Evolutionary conservation across 768 basidiomycete species (phyloP).

Genomic region (Kwoniella dendrophila): DNA sequence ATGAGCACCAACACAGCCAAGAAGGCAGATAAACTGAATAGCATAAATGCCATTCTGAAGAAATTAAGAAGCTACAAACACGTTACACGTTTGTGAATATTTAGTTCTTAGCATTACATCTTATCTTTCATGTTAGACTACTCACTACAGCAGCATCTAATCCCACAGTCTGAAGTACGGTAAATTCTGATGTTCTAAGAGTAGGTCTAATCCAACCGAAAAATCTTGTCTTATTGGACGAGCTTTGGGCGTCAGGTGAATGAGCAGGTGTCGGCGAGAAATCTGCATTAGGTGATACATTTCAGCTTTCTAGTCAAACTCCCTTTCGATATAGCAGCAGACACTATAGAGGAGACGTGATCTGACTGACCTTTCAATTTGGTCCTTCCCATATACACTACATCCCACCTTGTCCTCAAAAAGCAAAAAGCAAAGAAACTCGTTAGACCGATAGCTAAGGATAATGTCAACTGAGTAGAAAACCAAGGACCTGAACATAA

Average conservation of each 20-base stretch:
- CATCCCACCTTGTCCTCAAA: constrained; percentile 80
- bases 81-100: not conserved
- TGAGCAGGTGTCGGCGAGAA: constrained; percentile 45
- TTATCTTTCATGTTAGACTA: constrained; percentile 21
- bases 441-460: constrained; percentile 71
- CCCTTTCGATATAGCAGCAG: not conserved
- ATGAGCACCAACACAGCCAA: constrained; percentile 84
- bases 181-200: constrained; percentile 83
- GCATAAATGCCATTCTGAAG: constrained; percentile 89
- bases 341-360: not conserved
- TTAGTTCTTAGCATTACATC: not conserved
- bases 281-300: constrained; percentile 16
- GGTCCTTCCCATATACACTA: constrained; percentile 88
- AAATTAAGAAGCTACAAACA: constrained; percentile 78
- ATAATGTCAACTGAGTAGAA: constrained; percentile 80
- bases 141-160: constrained; percentile 93
- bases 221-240: constrained; percentile 57
- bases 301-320: not conserved
- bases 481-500: constrained; percentile 87
- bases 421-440: constrained; percentile 89
- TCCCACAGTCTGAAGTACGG: constrained; percentile 92
- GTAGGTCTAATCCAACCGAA: constrained; percentile 98
- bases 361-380: constrained; percentile 77
- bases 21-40: constrained; percentile 83
- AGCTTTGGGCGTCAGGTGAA: constrained; percentile 24